Percentiles rank a stretch among this genome's conserved stretches.
Evolutionary conservation across 2,329 filamentous ascomycete species (phyloP).

Genomic region (Monilinia fructicola): DNA sequence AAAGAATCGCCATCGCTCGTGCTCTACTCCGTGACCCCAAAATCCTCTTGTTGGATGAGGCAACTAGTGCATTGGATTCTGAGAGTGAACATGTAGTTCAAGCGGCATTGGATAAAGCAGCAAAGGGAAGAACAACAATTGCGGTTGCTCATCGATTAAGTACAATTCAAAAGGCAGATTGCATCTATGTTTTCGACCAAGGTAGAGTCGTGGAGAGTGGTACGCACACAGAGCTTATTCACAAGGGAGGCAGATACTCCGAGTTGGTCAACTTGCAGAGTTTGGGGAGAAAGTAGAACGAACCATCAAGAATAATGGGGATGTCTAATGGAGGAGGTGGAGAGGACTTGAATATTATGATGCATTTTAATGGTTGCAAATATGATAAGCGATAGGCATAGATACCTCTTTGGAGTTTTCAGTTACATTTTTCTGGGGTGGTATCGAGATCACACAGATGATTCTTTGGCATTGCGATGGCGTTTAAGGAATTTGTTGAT

Average conservation of each 20-base stretch:
- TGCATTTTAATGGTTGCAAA: not conserved
- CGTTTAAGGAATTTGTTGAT: not conserved
- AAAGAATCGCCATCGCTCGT: slow-evolving; percentile 86
- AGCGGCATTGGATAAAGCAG: slow-evolving; percentile 75
- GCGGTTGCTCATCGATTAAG: slow-evolving; percentile 89
- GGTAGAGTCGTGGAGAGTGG: slow-evolving; percentile 84
- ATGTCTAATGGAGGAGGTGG: not conserved
- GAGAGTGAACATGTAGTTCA: slow-evolving; percentile 80
- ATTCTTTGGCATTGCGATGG: slow-evolving; percentile 9
- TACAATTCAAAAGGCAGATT: slow-evolving; percentile 91
- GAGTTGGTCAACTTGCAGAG: slow-evolving; percentile 81
- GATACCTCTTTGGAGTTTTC: slow-evolving; percentile 12
- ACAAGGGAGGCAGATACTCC: slow-evolving; percentile 68
- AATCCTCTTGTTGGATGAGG: slow-evolving; percentile 80
- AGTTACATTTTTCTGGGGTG: not conserved
- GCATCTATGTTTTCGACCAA: slow-evolving; percentile 95
- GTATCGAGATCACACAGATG: not conserved
- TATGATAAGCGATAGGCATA: slow-evolving; percentile 6
- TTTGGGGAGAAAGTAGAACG: slow-evolving; percentile 52
- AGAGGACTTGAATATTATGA: not conserved
- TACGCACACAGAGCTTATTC: slow-evolving; percentile 72
- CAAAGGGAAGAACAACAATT: slow-evolving; percentile 84
- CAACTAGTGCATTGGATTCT: slow-evolving; percentile 73
- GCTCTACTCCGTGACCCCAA: slow-evolving; percentile 89
- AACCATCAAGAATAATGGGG: not conserved